phyloP scores from a whole-genome alignment of 805 yeast species.

The Pichia thaimueangensis region DNA sequence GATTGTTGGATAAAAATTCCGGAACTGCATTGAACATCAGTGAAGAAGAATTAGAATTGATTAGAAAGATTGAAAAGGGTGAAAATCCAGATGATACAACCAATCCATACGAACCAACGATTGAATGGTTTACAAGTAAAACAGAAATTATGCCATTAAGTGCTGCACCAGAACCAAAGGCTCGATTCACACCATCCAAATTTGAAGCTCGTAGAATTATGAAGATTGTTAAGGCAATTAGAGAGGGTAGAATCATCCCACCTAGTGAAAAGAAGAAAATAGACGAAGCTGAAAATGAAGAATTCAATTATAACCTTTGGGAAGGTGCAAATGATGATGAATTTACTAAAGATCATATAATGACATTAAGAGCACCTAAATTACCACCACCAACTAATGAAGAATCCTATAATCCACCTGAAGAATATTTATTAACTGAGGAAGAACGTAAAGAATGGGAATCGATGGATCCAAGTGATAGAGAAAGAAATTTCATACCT shows the following conservation, averaged over 20 bases:
- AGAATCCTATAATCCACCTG: conserved; percentile 97
- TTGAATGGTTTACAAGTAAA: conserved; percentile 91
- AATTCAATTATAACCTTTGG: conserved; percentile 77
- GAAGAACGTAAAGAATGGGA: conserved; percentile 74
- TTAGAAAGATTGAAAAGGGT: conserved; percentile 77
- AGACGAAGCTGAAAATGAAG: conserved; percentile 40
- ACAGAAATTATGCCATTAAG: conserved; percentile 85
- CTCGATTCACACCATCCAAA: conserved; percentile 93
- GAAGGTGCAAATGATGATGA: conserved; percentile 49
- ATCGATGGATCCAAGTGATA: conserved; percentile 62
- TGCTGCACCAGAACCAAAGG: conserved; percentile 94
- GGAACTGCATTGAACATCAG: conserved; percentile 80
- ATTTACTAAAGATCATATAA: conserved; percentile 65
- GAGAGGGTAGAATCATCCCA: conserved; percentile 91
- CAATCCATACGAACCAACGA: conserved; percentile 87
- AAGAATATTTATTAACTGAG: conserved; percentile 75
- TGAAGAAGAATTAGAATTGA: conserved; percentile 82
- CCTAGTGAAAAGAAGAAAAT: conserved; percentile 50
- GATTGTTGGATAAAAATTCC: conserved; percentile 82
- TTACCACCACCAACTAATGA: conserved; percentile 94
- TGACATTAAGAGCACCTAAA: conserved; percentile 94
- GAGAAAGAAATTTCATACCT: conserved; percentile 76
- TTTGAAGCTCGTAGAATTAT: conserved; percentile 94
- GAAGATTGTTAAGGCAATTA: conserved; percentile 93
- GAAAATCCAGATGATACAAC: conserved; percentile 73